Evolutionary conservation across 331 rosid genomes (phyloP).

Genomic region (Erythrophleum ivorense): DNA sequence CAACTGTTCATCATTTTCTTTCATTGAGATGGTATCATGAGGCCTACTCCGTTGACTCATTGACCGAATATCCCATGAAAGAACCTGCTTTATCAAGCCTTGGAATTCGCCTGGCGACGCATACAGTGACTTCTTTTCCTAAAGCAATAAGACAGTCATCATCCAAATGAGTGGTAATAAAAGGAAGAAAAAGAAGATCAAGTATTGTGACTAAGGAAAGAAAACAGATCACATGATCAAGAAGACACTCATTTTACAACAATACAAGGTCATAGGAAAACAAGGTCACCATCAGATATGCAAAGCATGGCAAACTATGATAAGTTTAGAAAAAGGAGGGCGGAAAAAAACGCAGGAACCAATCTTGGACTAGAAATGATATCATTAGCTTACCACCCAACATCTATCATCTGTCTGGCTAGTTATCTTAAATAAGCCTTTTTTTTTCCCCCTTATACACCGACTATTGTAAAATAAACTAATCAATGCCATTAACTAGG

Average conservation of each 20-base stretch:
- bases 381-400: not conserved
- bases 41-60: constrained; percentile 76
- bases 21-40: constrained; percentile 45
- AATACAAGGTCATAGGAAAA: not conserved
- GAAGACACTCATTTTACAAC: constrained; percentile 2
- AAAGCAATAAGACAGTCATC: constrained; percentile 30
- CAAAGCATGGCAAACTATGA: not conserved
- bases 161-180: constrained; percentile 17
- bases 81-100: constrained; percentile 78
- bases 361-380: constrained; percentile 2
- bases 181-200: constrained; percentile 6
- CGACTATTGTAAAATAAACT: not conserved
- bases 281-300: not conserved
- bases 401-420: not conserved
- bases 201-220: constrained; percentile 27
- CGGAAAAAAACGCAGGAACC: not conserved
- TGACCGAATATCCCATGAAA: constrained; percentile 95
- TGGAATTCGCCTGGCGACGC: constrained; percentile 74
- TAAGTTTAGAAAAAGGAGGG: not conserved
- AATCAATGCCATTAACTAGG: too few species aligned
- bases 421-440: not conserved
- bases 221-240: not conserved
- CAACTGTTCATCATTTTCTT: constrained; percentile 42
- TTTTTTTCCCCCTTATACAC: not conserved
- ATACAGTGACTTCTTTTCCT: constrained; percentile 80